Evolutionary conservation across 2,329 filamentous ascomycete species (phyloP), one percentile per base, ranked within the genome.

Genomic region (Hypoxylon sp.): DNA sequence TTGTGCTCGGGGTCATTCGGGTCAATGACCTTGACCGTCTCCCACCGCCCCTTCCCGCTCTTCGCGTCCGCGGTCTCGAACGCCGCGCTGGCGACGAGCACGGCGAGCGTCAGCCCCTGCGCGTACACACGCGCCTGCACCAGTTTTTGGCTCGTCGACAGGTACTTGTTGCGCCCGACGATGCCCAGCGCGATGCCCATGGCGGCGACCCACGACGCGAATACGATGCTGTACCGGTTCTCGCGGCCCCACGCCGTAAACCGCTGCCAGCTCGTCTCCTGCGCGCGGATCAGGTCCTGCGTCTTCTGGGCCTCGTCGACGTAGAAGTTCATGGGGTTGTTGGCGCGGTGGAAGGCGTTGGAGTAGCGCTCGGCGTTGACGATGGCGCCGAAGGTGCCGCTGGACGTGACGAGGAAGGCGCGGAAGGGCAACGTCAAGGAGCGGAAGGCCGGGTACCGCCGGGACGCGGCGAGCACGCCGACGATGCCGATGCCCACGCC

Each of bases 41-140:
- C 90, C 91, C 91, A 97, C 76, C 90, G 85, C 68, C 89, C 91
- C 73, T 85, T 85, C 50, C 92, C 92, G 74, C 86, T 86, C 75
- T 88, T 89, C 69, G 90, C 91, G 78, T 99, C 95, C 56, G 79
- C 79, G 68, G 86, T 84, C 87, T 97, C 94, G 72, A 97, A 91
- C 10, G 88, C 91, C 48, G 94, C 93, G 30, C 89, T 91, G 59
- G 92, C 88, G 74, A 97, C 86, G 59, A 97, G 83, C 53, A 97
- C 92, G 67, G 90, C 91, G 48, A 97, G 82, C 4, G 94, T 97
- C 71, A 97, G 81, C 5, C 91, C 93, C 82, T 97, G 94, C 3
- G 94, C 94, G 79, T 97, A 97, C 68, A 97, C 91, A 86, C 94
- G 90, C 22, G 93, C 94, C 84, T 97, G 94, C 15, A 97, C 94